Evolutionary conservation across 495 filamentous ascomycete species (phyloP).

Genomic region (Lindgomyces ingoldianus): DNA sequence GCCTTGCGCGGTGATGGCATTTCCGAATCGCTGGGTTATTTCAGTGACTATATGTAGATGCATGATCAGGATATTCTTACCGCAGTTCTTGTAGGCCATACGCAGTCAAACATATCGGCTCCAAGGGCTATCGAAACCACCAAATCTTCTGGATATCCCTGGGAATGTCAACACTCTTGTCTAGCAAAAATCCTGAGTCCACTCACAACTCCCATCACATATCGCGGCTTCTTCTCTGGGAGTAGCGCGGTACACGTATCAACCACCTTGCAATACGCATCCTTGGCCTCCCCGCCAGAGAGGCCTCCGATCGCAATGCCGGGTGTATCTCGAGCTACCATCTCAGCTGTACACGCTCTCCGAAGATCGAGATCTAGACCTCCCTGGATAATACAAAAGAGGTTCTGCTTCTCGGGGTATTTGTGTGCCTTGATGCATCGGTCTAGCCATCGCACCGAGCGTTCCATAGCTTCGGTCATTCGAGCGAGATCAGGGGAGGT

Average conservation of each 20-base stretch:
- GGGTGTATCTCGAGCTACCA: slow-evolving; percentile 88
- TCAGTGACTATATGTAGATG: not conserved
- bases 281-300: slow-evolving; percentile 78
- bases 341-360: slow-evolving; percentile 78
- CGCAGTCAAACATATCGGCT: slow-evolving; percentile 99
- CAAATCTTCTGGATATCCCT: slow-evolving; percentile 93
- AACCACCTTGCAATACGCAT: slow-evolving; percentile 65
- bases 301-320: slow-evolving; percentile 96
- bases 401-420: slow-evolving; percentile 79
- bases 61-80: slow-evolving; percentile 45
- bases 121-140: slow-evolving; percentile 89
- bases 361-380: slow-evolving; percentile 90
- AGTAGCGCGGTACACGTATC: slow-evolving; percentile 80
- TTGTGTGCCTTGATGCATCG: slow-evolving; percentile 91
- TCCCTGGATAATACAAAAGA: slow-evolving; percentile 99
- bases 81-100: slow-evolving; percentile 96
- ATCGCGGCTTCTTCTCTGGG: slow-evolving; percentile 87
- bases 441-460: slow-evolving; percentile 97
- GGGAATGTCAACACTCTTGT: slow-evolving; percentile 20
- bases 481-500: slow-evolving; percentile 83
- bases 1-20: slow-evolving; percentile 80
- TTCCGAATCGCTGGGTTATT: slow-evolving; percentile 71
- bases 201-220: slow-evolving; percentile 92
- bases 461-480: slow-evolving; percentile 93
- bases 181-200: not conserved